Conservation (phyloP, 83 land plant species). For the Isoetes engelmannii region DNA sequence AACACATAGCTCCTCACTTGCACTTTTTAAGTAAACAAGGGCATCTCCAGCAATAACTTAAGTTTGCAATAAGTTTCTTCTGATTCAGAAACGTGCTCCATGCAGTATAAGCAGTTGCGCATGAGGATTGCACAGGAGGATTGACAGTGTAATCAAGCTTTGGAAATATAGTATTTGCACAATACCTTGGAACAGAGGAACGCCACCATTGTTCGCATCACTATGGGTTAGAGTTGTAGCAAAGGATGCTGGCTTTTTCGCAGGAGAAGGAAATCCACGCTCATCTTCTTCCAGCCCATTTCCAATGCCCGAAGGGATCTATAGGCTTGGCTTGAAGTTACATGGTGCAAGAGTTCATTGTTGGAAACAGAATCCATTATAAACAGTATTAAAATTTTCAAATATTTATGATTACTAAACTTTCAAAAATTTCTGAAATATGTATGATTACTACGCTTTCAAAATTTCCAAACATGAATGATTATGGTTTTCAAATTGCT, state of each 20-base stretch:
- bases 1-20: slow-evolving; percentile 79
- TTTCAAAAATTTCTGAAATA: no score
- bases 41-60: slow-evolving; percentile 85
- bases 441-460: no score
- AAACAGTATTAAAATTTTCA: no score
- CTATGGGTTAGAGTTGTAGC: slow-evolving; percentile 96
- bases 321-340: slow-evolving; percentile 19
- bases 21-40: slow-evolving; percentile 79
- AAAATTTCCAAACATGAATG: no score
- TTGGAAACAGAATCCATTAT: no score
- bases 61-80: slow-evolving; percentile 67
- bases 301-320: slow-evolving; percentile 14
- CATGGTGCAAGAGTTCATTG: no score
- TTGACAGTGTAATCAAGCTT: slow-evolving; percentile 75
- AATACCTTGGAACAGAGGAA: slow-evolving; percentile 96
- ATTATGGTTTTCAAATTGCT: no score
- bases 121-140: slow-evolving; percentile 94
- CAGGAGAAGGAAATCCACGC: slow-evolving; percentile 16
- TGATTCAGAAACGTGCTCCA: slow-evolving; percentile 97
- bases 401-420: no score
- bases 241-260: slow-evolving; percentile 72
- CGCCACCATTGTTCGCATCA: slow-evolving; percentile 98
- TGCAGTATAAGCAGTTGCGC: slow-evolving; percentile 88
- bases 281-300: background rate
- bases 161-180: slow-evolving; percentile 97